A percentile compares a stretch with the other conserved stretches of the same genome.
These are phyloP conservation scores for Umbelopsis sp. DNA, from an alignment of 192 early-diverging fungal species.

Conservation along the genomic window DNA sequence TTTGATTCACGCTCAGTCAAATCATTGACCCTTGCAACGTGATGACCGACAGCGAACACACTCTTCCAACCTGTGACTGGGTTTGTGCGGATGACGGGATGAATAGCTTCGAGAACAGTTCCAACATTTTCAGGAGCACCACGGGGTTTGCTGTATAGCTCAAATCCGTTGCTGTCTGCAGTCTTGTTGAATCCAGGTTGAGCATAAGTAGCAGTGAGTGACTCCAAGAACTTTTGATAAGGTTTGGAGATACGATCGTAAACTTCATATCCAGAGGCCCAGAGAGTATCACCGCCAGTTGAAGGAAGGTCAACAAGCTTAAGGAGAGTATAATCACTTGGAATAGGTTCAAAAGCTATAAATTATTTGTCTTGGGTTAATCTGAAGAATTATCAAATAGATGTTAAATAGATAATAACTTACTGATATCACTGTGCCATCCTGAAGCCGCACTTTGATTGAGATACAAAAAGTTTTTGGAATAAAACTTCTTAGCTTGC, in stretches of 20 bases:
- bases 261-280: conserved; percentile 43
- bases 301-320: conserved; percentile 39
- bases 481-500: background rate
- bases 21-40: conserved; percentile 34
- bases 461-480: background rate
- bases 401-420: no score
- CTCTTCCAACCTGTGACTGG: conserved; percentile 58
- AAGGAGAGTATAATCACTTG: conserved; percentile 39
- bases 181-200: conserved; percentile 26
- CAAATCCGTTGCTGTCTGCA: conserved; percentile 9
- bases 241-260: conserved; percentile 40
- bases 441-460: background rate
- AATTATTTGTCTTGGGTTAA: no score
- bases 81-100: conserved; percentile 53
- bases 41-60: conserved; percentile 28
- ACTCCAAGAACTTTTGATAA: conserved; percentile 30
- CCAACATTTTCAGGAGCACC: conserved; percentile 40
- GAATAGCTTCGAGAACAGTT: conserved; percentile 34
- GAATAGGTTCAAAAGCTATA: conserved; percentile 39
- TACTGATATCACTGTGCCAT: conserved; percentile 18
- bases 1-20: conserved; percentile 44
- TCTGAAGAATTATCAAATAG: no score
- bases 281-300: conserved; percentile 45
- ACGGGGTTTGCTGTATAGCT: background rate
- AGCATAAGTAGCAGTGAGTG: conserved; percentile 31